Evolutionary conservation across 2,329 filamentous ascomycete species (phyloP), one percentile per base, ranked within the genome.

Genomic region (Apiospora koreana): DNA sequence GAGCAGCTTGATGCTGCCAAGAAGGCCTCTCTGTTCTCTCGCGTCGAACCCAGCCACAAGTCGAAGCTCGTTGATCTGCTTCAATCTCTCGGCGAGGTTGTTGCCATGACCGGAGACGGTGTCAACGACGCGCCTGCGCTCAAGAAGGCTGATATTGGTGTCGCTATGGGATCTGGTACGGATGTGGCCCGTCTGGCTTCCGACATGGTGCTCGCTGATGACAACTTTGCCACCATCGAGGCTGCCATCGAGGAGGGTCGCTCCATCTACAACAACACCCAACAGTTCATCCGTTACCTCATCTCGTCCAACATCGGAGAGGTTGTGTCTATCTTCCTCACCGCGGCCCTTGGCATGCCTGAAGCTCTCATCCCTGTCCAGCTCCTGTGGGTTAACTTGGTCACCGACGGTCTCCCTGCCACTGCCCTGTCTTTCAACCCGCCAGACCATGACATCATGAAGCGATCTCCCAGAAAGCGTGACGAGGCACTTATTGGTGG

Each of bases 221-320:
- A 98, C 84, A 99, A 99, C 86, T 99, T 99, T 81, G 96, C 96
- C 72, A 99, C 96, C 3, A 99, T 99, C 75, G 94, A 97, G 81
- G 87, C 94, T 69, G 96, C 96, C 67, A 95, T 99, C 73, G 96
- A 99, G 81, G 96, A 99, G 83, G 96, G 96, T 69, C 93, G 96
- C 73, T 95, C 95, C 73, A 99, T 99, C 83, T 99, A 98, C 89
- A 98, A 96, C 91, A 99, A 99, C 87, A 99, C 96, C 7, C 96
- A 99, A 81, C 96, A 99, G 81, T 99, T 99, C 83, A 99, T 99
- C 83, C 94, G 97, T 67, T 99, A 99, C 81, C 89, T 99, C 72
- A 99, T 99, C 81, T 98, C 95, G 10, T 98, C 95, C 74, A 99
- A 99, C 85, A 99, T 99, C 75, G 97, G 96, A 77, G 96, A 99